These are phyloP conservation scores for Tremellales sp. DNA, from an alignment of 1,284 basidiomycete species.

Conservation along the genomic window DNA sequence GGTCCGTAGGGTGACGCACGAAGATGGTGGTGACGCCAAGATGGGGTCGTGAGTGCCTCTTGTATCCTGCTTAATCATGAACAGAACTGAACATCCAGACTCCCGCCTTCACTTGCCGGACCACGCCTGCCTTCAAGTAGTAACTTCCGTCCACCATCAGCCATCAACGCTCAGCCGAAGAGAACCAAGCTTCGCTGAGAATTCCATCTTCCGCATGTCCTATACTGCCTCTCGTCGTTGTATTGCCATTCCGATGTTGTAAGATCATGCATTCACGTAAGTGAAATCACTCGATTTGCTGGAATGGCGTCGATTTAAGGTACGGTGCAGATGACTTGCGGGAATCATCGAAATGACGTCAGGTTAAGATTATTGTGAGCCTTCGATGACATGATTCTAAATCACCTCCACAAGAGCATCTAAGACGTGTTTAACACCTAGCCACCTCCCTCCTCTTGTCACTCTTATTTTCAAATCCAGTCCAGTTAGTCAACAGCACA, in stretches of 20 bases:
- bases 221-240: not conserved
- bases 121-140: conserved; percentile 37
- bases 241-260: no score
- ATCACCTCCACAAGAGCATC: no score
- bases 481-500: not conserved
- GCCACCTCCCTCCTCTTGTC: not conserved
- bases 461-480: not conserved
- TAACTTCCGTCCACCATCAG: conserved; percentile 40
- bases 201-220: no score
- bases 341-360: no score
- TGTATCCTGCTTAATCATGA: not conserved
- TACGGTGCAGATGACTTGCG: no score
- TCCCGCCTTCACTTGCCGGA: conserved; percentile 38
- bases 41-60: conserved; percentile 45
- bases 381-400: no score
- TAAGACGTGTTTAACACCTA: no score
- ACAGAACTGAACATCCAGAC: conserved; percentile 13
- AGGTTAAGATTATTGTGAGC: no score
- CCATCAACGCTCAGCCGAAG: conserved; percentile 14
- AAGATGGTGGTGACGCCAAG: conserved; percentile 52
- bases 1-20: conserved; percentile 52
- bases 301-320: no score
- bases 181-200: conserved; percentile 29
- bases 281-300: no score
- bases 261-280: no score